Evolutionary conservation across 805 yeast genomes (phyloP), one percentile per base, ranked within the genome.

Genomic region (Yamadazyma nakazawae): DNA sequence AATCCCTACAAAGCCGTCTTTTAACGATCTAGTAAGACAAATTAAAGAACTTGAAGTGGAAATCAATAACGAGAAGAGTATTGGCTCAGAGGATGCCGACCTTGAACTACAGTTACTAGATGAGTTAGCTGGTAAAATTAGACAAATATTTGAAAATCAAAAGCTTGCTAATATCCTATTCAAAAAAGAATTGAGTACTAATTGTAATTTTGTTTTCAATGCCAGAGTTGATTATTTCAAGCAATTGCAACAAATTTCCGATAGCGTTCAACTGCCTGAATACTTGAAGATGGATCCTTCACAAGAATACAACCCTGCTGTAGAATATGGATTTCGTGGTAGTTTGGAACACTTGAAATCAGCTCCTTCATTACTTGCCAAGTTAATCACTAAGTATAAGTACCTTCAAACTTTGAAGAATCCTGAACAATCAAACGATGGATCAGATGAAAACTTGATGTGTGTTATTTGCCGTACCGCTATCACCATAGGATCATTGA

Each of bases 211-310:
- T 28, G 75, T 87, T 0, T 92, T 83, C 66, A 94, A 92, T 63
- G 69, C 82, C n/a, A 80, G 92, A 43, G 77, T 92, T 34, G 85
- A 78, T 37, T 94, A 91, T 62, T 94, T 84, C 67, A 81, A 82
- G 55, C 91, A 88, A 50, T 74, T 94, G 26, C 99, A 94, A 63
- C 84, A 76, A 43, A 76, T 91, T 19, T 89, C 97, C 0, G 98
- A 94, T 64, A 82, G 82, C 36, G 91, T 92, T 31, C 76, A 76
- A 7, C 75, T 79, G 37, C 50, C 56, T 9, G 47, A 43, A 17
- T 38, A 37, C 12, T 34, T 26, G n/a, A 18, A 40, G 14, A 40
- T 3, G 7, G 26, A 24, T 25, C 14, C 24, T 10, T 24, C 21
- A 3, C 9, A 9, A 14, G 16, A 30, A 26, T 47, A 21, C 28